phyloP scores from a whole-genome alignment of 495 filamentous ascomycete genomes.

The Penicillium lividum region DNA sequence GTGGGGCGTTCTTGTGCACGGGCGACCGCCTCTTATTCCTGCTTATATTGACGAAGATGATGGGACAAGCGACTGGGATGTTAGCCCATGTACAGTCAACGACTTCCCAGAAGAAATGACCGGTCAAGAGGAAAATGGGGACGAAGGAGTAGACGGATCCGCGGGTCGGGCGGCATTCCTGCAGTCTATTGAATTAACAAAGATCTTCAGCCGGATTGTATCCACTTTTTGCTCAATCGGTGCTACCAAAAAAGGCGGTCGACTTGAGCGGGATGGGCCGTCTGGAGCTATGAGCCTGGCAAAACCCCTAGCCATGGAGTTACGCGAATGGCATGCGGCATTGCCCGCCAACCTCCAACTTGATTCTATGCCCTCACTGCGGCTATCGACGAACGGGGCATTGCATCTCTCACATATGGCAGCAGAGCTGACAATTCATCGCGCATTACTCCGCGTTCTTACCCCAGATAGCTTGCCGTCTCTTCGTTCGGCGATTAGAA shows the following conservation, averaged over 20 bases:
- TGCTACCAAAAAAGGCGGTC: constrained; percentile 31
- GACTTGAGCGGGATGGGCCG: constrained; percentile 26
- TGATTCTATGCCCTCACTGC: constrained; percentile 48
- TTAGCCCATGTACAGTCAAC: constrained; percentile 10
- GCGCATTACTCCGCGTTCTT: constrained; percentile 75
- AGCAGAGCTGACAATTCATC: constrained; percentile 81
- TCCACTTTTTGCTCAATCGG: constrained; percentile 77
- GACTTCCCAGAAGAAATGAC: constrained; percentile 66
- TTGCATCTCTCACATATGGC: constrained; percentile 84
- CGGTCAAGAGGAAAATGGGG: constrained; percentile 55
- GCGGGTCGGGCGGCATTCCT: constrained; percentile 64
- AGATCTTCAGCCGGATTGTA: constrained; percentile 75
- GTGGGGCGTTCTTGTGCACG: constrained; percentile 81
- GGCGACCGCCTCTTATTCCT: constrained; percentile 78
- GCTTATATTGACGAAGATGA: constrained; percentile 16
- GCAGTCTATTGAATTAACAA: constrained; percentile 73
- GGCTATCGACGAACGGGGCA: constrained; percentile 65
- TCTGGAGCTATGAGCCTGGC: constrained; percentile 66
- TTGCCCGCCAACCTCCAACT: constrained; percentile 67
- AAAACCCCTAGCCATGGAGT: constrained; percentile 79
- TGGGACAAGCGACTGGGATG: constrained; percentile 42
- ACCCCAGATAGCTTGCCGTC: constrained; percentile 58
- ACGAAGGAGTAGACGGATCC: constrained; percentile 60
- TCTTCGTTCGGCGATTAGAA: constrained; percentile 75
- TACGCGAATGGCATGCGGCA: constrained; percentile 75